Evolutionary conservation across 306 rosid genomes (phyloP).

Genomic region (Urtica urens): DNA sequence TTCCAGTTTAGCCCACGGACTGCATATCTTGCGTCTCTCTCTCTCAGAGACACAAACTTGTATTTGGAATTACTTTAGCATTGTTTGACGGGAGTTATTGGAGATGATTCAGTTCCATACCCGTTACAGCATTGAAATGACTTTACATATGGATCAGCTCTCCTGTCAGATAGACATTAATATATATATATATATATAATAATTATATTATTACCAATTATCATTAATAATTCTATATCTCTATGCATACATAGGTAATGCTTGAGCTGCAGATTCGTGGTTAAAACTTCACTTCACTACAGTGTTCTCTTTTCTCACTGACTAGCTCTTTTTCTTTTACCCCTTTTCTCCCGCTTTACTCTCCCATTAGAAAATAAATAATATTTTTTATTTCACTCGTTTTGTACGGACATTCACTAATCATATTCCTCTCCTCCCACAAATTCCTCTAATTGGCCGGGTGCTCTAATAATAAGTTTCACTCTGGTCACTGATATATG

Average conservation of each 20-base stretch:
- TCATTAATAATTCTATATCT: neutral
- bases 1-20: too few relatives aligned
- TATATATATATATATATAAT: neutral
- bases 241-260: constrained; percentile 3
- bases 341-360: constrained; percentile 21
- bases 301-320: constrained; percentile 19
- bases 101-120: constrained; percentile 6
- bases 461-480: too few relatives aligned
- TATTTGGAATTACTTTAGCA: neutral
- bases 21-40: too few relatives aligned
- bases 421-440: constrained; percentile 13
- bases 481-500: neutral
- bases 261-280: constrained; percentile 13
- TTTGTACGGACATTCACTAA: constrained; percentile 18
- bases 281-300: constrained; percentile 17
- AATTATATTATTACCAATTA: neutral
- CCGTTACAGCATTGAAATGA: constrained; percentile 17
- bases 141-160: constrained; percentile 18
- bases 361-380: constrained; percentile 28
- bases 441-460: constrained; percentile 10
- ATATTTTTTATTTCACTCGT: neutral
- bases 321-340: constrained; percentile 13
- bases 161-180: constrained; percentile 31
- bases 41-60: too few relatives aligned
- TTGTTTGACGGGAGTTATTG: constrained; percentile 2